Base-by-base conservation (phyloP, 148 eudicot species). In the Mesembryanthemum crystallinum region DNA sequence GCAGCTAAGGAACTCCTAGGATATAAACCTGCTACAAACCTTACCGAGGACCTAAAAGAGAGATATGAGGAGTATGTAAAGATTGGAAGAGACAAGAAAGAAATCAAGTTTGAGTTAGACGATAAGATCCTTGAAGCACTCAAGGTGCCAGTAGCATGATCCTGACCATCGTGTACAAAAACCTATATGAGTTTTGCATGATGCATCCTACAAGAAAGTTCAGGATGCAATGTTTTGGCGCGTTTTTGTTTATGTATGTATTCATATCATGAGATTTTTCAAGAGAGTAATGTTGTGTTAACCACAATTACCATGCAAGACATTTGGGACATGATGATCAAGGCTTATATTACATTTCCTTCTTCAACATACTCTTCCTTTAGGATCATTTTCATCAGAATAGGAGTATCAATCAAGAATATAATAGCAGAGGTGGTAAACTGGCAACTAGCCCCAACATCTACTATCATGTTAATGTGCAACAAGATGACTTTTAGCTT, bases 41-140 rank as follows among this genome's bases (percentile, higher is more conserved):
- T 94, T 29, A 86, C 95, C 0, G 93, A 82, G 59, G 98, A 94
- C 83, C 80, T 94, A 72, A 94, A 92, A 74, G 98, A 94, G 85
- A 74, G 98, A 71, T 94, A 65, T 20, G 92, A 87, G 8, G 98
- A 94, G 89, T 94, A 91, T 78, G 95, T 91, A 29, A 90, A 88
- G 87, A 94, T 94, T 23, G 98, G 98, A 29, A 86, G 98, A 78
- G 98, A 94, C 87, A 91, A 88, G 86, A 92, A 91, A 78, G 72
- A 83, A 1, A 83, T 92, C 52, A 77, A 90, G 65, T 94, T 94
- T 51, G 97, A 94, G 72, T 11, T 85, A 7, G 98, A 94, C 75
- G 97, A 94, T 67, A 91, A 90, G 87, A 94, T 94, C 69, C 74
- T 94, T 1, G 92, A 88, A 74, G 72, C 97, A 51, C 76, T 90